These are phyloP conservation scores for Trichophyton equinum DNA, from an alignment of 2,329 filamentous ascomycete genomes.

Conservation along the genomic window DNA sequence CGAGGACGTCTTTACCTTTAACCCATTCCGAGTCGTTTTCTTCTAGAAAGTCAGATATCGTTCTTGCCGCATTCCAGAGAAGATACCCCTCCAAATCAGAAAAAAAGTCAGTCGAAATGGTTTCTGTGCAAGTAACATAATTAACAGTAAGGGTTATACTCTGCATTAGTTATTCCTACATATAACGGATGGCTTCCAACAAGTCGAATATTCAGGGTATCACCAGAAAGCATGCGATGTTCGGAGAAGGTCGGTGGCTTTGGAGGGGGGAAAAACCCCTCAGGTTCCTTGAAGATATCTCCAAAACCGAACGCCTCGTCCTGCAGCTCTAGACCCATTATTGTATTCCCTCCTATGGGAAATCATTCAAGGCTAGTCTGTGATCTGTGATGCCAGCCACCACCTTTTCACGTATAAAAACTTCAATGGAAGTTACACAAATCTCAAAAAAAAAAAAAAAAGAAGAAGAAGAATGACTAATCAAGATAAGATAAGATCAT, in stretches of 20 bases:
- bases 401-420: not conserved
- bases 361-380: too few relatives aligned
- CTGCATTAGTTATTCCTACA: slow-evolving; percentile 35
- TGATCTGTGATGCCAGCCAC: too few relatives aligned
- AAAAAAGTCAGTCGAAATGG: slow-evolving; percentile 15
- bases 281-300: slow-evolving; percentile 66
- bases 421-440: not conserved
- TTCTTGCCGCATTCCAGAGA: slow-evolving; percentile 80
- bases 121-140: not conserved
- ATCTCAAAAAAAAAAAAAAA: not conserved
- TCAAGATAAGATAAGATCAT: not conserved
- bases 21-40: slow-evolving; percentile 49
- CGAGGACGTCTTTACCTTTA: slow-evolving; percentile 58
- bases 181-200: slow-evolving; percentile 82
- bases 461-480: not conserved
- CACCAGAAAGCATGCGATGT: slow-evolving; percentile 56
- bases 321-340: slow-evolving; percentile 1
- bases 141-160: not conserved
- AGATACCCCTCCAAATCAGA: slow-evolving; percentile 53
- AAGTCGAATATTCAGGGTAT: slow-evolving; percentile 57
- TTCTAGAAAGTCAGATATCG: slow-evolving; percentile 68
- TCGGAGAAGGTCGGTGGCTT: slow-evolving; percentile 61
- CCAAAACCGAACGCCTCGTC: slow-evolving; percentile 26
- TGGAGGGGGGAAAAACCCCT: slow-evolving; percentile 65
- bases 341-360: not conserved